Base-by-base conservation (phyloP, 2,329 filamentous ascomycete genomes). In the Ascosphaera pollenicola region DNA sequence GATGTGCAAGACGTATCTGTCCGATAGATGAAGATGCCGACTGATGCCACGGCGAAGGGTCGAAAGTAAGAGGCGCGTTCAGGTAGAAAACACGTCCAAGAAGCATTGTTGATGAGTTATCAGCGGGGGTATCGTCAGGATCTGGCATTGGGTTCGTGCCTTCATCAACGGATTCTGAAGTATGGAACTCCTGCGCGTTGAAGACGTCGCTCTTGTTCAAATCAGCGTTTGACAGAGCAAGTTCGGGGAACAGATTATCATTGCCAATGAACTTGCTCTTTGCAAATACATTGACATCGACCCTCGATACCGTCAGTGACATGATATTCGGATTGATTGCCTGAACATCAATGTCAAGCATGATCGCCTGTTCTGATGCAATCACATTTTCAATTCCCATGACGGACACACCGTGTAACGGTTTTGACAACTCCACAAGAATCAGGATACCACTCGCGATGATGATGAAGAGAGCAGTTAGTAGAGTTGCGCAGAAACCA, bases 261-360 rank as follows among this genome's bases (percentile, higher is more conserved):
- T 62, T 65, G n/a, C 81, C 80, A 10, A 87, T 79, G 52, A 87
- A 80, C 43, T 80, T 82, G 43, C 84, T 94, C 58, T 91, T 93
- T 21, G 89, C 89, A 57, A 95, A 95, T 24, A 98, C 70, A 50
- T 91, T 84, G 41, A 95, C 67, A 53, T 95, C 84, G 52, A 91
- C 78, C 36, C 85, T 75, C 45, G 80, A 75, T 30, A 98, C 73
- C 2, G 78, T 78, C 34, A 98, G 78, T 2, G 83, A 75, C 31
- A 95, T 78, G 32, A 94, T 75, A 48, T 95, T 98, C 1, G 87
- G 85, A 53, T 98, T 98, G 48, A 87, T 68, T 0, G 87, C 89
- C 47, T 73, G 73, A 43, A 98, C 82, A 16, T 81, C 73, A 37
- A 98, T 62, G 55, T 98, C 87, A 50, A 95, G 70, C 73, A 98